Evolutionary conservation across 352 stramenopile genomes (phyloP).

Genomic region (Phytopythium chamaehyphon): DNA sequence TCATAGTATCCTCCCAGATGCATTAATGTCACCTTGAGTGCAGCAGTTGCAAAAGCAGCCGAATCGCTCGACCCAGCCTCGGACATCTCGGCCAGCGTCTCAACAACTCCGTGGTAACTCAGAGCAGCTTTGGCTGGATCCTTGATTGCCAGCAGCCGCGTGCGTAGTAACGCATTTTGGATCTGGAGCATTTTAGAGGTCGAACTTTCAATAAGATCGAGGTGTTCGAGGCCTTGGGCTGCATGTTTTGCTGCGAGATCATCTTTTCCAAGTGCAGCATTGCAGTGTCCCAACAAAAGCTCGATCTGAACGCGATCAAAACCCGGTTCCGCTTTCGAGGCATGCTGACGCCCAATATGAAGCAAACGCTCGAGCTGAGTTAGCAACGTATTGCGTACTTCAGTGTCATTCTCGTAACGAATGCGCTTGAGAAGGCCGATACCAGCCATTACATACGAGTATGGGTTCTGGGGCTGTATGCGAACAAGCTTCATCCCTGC

Average conservation of each 20-base stretch:
- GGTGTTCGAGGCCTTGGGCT: conserved; percentile 16
- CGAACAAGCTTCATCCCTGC: conserved; percentile 44
- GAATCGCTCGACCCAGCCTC: neutral
- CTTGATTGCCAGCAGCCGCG: conserved; percentile 36
- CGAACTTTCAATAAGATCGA: conserved; percentile 12
- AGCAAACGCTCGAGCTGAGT: conserved; percentile 31
- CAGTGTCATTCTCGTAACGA: conserved; percentile 9
- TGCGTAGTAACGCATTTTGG: conserved; percentile 30
- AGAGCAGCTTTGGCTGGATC: conserved; percentile 16
- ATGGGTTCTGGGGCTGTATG: conserved; percentile 51
- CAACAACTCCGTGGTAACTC: conserved; percentile 28
- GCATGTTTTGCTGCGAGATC: conserved; percentile 14
- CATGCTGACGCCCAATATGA: conserved; percentile 17
- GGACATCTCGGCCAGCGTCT: neutral
- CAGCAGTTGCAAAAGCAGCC: neutral
- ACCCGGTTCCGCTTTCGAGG: neutral
- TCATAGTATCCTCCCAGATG: conserved; percentile 63
- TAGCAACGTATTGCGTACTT: conserved; percentile 12
- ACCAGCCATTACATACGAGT: conserved; percentile 47
- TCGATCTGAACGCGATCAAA: conserved; percentile 30
- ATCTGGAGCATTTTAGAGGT: conserved; percentile 4
- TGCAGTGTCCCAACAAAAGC: conserved; percentile 39
- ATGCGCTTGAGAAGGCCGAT: conserved; percentile 43
- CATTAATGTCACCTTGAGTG: conserved; percentile 34
- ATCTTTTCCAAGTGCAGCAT: conserved; percentile 19